phyloP scores from a whole-genome alignment of 768 basidiomycete genomes.

The Boletus subparvulus region DNA sequence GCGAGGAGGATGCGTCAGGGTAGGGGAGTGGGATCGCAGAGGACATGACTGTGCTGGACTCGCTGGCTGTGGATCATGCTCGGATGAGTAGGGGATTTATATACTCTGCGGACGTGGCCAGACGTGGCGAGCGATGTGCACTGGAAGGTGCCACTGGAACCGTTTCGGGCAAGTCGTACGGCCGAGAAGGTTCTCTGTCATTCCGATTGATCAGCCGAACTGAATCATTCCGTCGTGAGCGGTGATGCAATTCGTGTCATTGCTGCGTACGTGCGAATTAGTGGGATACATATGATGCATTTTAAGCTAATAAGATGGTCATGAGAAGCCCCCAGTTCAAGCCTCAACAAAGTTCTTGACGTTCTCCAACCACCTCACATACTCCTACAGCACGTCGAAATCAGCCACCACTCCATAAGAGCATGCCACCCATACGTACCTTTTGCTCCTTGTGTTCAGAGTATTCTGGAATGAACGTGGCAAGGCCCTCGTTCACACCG shows the following conservation, averaged over 20 bases:
- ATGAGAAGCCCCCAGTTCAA: slow-evolving; percentile 20
- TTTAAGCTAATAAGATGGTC: neutral
- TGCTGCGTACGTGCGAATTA: slow-evolving; percentile 10
- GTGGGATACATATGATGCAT: slow-evolving; percentile 2
- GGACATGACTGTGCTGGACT: slow-evolving; percentile 23
- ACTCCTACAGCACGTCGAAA: slow-evolving; percentile 58
- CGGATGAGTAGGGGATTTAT: neutral
- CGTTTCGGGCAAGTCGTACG: neutral
- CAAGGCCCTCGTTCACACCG: slow-evolving; percentile 79
- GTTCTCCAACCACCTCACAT: slow-evolving; percentile 82
- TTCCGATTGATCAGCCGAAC: slow-evolving; percentile 3
- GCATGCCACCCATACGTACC: slow-evolving; percentile 40
- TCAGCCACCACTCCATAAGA: slow-evolving; percentile 7
- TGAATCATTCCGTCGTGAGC: slow-evolving; percentile 11
- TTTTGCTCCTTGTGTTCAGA: slow-evolving; percentile 91
- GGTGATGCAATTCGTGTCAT: slow-evolving; percentile 23
- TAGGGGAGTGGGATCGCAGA: slow-evolving; percentile 19
- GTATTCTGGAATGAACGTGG: slow-evolving; percentile 86
- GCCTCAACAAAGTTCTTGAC: slow-evolving; percentile 82
- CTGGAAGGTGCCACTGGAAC: neutral
- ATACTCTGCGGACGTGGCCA: neutral
- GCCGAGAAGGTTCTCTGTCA: slow-evolving; percentile 20
- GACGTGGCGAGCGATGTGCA: neutral
- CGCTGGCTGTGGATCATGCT: neutral
- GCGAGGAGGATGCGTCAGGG: neutral